These are phyloP conservation scores for Triangularia verruculosa DNA, from an alignment of 2,329 filamentous ascomycete species.

Conservation along the genomic window DNA sequence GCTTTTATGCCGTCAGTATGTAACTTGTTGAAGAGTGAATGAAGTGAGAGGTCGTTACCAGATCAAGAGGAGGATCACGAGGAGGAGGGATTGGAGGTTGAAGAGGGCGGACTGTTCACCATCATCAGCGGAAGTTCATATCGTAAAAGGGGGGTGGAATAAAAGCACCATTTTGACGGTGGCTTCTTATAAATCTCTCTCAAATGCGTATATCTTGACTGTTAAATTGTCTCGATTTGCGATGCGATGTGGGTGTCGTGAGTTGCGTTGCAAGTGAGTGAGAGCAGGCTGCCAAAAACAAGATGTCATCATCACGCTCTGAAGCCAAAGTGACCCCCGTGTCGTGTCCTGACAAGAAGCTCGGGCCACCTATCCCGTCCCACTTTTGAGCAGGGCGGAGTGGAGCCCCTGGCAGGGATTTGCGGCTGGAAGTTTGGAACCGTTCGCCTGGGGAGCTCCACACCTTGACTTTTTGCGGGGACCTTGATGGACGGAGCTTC, in stretches of 20 bases:
- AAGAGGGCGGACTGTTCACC: slow-evolving; percentile 79
- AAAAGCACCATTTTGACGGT: slow-evolving; percentile 29
- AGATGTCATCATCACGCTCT: slow-evolving; percentile 3
- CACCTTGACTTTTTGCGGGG: not conserved
- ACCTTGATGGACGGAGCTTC: not conserved
- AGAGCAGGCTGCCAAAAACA: not conserved
- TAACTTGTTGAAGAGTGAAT: not conserved
- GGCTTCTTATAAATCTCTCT: not conserved
- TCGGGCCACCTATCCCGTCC: not conserved
- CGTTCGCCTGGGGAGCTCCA: not conserved
- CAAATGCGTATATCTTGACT: not conserved
- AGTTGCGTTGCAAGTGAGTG: not conserved
- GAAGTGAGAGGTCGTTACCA: slow-evolving; percentile 44
- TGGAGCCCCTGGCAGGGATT: not conserved
- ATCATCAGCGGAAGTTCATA: slow-evolving; percentile 1
- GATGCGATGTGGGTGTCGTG: not conserved
- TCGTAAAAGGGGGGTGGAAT: not conserved
- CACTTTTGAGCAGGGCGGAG: not conserved
- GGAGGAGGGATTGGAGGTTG: slow-evolving; percentile 95
- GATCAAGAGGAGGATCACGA: slow-evolving; percentile 91
- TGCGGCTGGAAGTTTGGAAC: not conserved
- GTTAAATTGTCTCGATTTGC: not conserved
- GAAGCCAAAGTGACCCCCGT: slow-evolving; percentile 2
- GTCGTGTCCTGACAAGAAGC: not conserved
- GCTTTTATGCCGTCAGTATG: slow-evolving; percentile 26